Conservation (phyloP, 345 rosid genomes). For the Murraya koenigii region DNA sequence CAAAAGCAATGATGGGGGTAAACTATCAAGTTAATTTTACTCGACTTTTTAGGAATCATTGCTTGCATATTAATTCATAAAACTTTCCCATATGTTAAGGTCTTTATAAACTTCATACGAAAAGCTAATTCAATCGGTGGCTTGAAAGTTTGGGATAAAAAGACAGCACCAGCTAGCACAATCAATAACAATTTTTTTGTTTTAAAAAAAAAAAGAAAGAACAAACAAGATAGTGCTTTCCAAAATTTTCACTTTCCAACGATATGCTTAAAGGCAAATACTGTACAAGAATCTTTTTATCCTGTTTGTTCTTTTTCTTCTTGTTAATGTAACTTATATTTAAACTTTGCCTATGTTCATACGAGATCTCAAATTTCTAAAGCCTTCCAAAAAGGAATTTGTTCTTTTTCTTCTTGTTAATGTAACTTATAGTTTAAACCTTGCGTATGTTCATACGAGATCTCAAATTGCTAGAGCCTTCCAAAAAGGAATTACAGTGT, state of each 20-base stretch:
- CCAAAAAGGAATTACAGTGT: background rate
- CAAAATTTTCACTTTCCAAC: constrained; percentile 8
- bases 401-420: background rate
- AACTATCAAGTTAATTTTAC: background rate
- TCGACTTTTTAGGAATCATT: background rate
- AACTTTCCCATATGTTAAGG: background rate
- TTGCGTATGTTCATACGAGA: background rate
- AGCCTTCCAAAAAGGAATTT: no score
- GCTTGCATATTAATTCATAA: background rate
- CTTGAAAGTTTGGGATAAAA: background rate
- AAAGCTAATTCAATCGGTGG: background rate
- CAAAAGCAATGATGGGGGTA: background rate
- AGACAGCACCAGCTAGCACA: background rate
- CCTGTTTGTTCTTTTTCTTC: background rate
- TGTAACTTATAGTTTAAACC: no score
- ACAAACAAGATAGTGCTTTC: constrained; percentile 17
- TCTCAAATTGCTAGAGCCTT: background rate
- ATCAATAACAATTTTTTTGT: background rate
- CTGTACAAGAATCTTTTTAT: constrained; percentile 6
- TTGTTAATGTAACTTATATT: background rate
- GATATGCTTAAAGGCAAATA: constrained; percentile 7
- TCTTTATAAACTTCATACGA: background rate
- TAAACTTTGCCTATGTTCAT: background rate
- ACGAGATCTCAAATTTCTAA: constrained; percentile 1
- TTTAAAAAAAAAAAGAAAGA: no score